Percentiles rank a stretch among this genome's conserved stretches.
Conservation (phyloP, 805 yeast genomes). For the Starmerella vitae region DNA sequence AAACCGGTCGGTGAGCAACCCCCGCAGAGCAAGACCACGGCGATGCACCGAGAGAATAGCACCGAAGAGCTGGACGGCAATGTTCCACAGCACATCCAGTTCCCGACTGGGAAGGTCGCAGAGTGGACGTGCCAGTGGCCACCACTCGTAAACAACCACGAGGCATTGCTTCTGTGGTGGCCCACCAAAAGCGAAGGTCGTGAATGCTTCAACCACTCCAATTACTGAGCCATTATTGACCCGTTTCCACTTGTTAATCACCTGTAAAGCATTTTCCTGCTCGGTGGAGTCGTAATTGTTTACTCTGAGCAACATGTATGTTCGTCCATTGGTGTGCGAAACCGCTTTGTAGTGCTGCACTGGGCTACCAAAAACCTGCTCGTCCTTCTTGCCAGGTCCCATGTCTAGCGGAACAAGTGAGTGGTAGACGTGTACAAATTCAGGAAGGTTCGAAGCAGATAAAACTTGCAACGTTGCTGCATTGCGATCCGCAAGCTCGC, state of each 20-base stretch:
- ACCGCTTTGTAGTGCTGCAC: slow-evolving; percentile 65
- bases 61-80: slow-evolving; percentile 57
- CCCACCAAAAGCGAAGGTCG: slow-evolving; percentile 65
- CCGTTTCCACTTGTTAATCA: slow-evolving; percentile 55
- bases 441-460: slow-evolving; percentile 50
- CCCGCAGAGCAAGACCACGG: slow-evolving; percentile 47
- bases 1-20: slow-evolving; percentile 43
- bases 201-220: slow-evolving; percentile 64
- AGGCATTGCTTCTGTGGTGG: slow-evolving; percentile 25
- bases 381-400: slow-evolving; percentile 14
- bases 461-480: slow-evolving; percentile 67
- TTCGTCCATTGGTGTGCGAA: slow-evolving; percentile 62
- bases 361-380: slow-evolving; percentile 37
- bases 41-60: slow-evolving; percentile 59
- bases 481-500: slow-evolving; percentile 54
- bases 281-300: slow-evolving; percentile 40
- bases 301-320: slow-evolving; percentile 63
- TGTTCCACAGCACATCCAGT: slow-evolving; percentile 56
- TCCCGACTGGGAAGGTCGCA: slow-evolving; percentile 33
- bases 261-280: slow-evolving; percentile 42
- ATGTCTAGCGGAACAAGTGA: slow-evolving; percentile 70
- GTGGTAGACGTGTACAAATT: slow-evolving; percentile 68
- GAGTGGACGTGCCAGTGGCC: slow-evolving; percentile 61
- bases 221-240: slow-evolving; percentile 46
- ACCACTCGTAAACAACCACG: slow-evolving; percentile 70